phyloP scores from a whole-genome alignment of 352 stramenopile species.

The Elongisporangium prolatum region DNA sequence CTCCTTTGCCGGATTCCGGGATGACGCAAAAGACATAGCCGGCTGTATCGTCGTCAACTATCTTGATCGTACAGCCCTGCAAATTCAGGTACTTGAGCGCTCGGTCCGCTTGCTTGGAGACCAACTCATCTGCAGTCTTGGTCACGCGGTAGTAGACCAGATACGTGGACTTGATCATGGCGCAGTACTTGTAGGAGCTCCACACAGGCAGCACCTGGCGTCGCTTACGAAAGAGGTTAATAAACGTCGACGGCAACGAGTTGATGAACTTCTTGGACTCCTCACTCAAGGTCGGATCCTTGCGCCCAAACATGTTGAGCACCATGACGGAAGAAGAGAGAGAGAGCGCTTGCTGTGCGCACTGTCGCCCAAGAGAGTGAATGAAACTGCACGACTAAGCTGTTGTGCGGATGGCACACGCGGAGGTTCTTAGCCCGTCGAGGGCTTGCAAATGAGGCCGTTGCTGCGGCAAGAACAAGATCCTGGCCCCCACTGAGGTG shows the following conservation, averaged over 20 bases:
- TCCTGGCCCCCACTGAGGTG: not conserved
- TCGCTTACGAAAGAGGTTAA: constrained; percentile 83
- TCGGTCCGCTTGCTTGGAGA: constrained; percentile 2
- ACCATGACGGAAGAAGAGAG: constrained; percentile 40
- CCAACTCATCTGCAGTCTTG: constrained; percentile 38
- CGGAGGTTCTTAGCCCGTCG: not conserved
- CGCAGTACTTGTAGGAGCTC: constrained; percentile 83
- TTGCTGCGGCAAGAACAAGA: not conserved
- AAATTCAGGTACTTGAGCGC: constrained; percentile 80
- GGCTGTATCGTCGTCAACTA: constrained; percentile 68
- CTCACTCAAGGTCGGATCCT: constrained; percentile 64
- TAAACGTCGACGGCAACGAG: constrained; percentile 77
- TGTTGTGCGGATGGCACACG: not conserved
- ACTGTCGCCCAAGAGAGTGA: constrained; percentile 9
- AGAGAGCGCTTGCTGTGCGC: constrained; percentile 10
- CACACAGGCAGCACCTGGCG: constrained; percentile 75
- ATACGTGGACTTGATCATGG: constrained; percentile 86
- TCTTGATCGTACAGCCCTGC: constrained; percentile 64
- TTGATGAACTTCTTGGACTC: constrained; percentile 82
- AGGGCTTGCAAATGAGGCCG: not conserved
- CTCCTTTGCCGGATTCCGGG: constrained; percentile 57
- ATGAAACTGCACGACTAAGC: not conserved
- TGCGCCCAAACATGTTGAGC: constrained; percentile 73
- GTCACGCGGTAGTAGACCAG: constrained; percentile 79
- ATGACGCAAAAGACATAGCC: constrained; percentile 77